Evolutionary conservation across 1,139 yeast genomes (phyloP).

Genomic region (Hyphopichia fennica): DNA sequence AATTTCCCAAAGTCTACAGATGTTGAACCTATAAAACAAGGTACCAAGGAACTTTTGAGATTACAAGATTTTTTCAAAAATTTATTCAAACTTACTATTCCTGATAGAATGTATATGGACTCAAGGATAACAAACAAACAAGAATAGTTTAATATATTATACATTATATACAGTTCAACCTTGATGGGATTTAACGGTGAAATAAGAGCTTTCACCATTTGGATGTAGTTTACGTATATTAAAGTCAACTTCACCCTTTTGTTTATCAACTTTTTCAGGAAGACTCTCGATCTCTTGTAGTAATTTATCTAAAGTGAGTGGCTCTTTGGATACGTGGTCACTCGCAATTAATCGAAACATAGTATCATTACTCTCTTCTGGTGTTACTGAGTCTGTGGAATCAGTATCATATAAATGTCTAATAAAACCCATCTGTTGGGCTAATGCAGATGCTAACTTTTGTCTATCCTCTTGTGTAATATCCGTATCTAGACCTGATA

Average conservation of each 20-base stretch:
- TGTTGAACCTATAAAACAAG: conserved; percentile 66
- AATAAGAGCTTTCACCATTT: conserved; percentile 6
- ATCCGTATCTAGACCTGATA: conserved; percentile 46
- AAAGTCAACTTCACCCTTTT: conserved; percentile 29
- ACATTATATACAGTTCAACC: neutral
- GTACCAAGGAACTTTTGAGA: conserved; percentile 59
- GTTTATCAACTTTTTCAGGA: conserved; percentile 17
- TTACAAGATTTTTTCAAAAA: conserved; percentile 68
- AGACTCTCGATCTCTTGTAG: conserved; percentile 20
- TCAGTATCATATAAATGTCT: conserved; percentile 38
- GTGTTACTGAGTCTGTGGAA: conserved; percentile 7
- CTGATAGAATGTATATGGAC: conserved; percentile 82
- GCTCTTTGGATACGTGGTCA: conserved; percentile 28
- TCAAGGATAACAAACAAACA: conserved; percentile 45
- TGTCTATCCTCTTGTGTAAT: conserved; percentile 20
- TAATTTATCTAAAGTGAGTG: conserved; percentile 23
- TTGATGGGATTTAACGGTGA: conserved; percentile 8
- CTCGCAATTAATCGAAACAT: conserved; percentile 35
- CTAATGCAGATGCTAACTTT: conserved; percentile 30
- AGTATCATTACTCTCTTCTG: conserved; percentile 20
- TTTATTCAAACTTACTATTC: conserved; percentile 64
- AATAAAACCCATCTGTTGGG: conserved; percentile 48
- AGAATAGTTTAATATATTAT: neutral
- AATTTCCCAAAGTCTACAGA: conserved; percentile 75
- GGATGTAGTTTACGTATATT: conserved; percentile 9